Conservation (phyloP, 179 eudicot species). For the Vitellaria paradoxa region DNA sequence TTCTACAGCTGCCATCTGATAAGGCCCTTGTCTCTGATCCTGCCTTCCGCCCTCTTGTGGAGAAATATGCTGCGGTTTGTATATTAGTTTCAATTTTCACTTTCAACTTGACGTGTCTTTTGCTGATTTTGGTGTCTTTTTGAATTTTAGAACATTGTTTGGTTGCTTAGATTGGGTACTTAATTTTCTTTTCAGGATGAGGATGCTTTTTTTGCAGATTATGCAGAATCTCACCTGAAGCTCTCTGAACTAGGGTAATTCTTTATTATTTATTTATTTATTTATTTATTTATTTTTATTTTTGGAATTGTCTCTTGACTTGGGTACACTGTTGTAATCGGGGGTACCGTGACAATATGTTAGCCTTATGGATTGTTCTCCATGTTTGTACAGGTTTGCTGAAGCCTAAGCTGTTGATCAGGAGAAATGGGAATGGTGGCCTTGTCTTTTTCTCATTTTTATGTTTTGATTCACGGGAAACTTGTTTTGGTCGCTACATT, state of each 20-base stretch:
- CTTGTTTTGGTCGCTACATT: background rate
- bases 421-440: background rate
- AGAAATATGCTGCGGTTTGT: constrained; percentile 88
- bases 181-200: constrained; percentile 32
- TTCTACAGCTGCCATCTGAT: constrained; percentile 86
- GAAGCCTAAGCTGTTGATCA: constrained; percentile 39
- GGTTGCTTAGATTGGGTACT: background rate
- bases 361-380: background rate
- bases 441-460: background rate
- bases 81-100: background rate
- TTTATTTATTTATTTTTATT: too few relatives aligned
- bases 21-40: constrained; percentile 83
- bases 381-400: constrained; percentile 45
- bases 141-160: too few relatives aligned
- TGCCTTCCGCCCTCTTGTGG: constrained; percentile 78
- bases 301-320: background rate
- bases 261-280: background rate
- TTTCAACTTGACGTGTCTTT: background rate
- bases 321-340: too few relatives aligned
- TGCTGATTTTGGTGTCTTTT: background rate
- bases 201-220: constrained; percentile 75
- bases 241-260: constrained; percentile 76
- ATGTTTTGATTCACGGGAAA: background rate
- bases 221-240: constrained; percentile 69
- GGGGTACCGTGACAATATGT: background rate